Percentiles rank a stretch among this genome's conserved stretches.
Evolutionary conservation across 2,329 filamentous ascomycete genomes (phyloP).

Genomic region (Colletotrichum graminicola): DNA sequence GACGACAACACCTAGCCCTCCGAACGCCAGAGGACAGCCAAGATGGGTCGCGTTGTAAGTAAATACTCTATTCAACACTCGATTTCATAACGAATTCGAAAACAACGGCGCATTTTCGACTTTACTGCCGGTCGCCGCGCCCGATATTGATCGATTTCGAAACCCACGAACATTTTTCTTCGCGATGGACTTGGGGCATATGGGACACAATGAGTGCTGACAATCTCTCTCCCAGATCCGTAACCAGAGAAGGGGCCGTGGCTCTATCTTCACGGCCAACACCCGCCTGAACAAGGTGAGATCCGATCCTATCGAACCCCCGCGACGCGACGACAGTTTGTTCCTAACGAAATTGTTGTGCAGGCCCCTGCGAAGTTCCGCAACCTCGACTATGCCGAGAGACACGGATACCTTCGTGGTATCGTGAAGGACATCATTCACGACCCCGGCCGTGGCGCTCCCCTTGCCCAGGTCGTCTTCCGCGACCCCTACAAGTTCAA

Average conservation of each 20-base stretch:
- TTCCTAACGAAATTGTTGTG: conserved; percentile 27
- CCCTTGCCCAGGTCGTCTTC: conserved; percentile 96
- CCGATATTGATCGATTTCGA: conserved; percentile 23
- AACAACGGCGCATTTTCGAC: conserved; percentile 10
- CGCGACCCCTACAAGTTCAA: conserved; percentile 99
- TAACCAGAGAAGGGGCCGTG: conserved; percentile 74
- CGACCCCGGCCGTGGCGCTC: conserved; percentile 97
- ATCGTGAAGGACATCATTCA: conserved; percentile 99
- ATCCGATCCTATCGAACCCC: conserved; percentile 65
- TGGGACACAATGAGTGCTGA: conserved; percentile 34
- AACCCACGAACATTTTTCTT: conserved; percentile 31
- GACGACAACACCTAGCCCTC: conserved; percentile 42
- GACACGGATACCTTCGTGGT: conserved; percentile 97
- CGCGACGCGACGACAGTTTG: conserved; percentile 30
- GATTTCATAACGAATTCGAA: conserved; percentile 10
- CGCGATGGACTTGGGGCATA: not conserved
- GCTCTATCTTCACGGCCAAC: conserved; percentile 77
- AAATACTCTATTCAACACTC: conserved; percentile 36
- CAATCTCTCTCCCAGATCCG: conserved; percentile 60
- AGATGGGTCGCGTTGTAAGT: conserved; percentile 67
- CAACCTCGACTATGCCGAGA: conserved; percentile 95
- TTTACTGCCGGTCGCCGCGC: conserved; percentile 24
- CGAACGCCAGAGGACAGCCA: conserved; percentile 47
- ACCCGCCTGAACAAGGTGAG: conserved; percentile 93
- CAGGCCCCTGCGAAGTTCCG: conserved; percentile 82